phyloP scores from a whole-genome alignment of 345 rosid genomes.

The Abelmoschus esculentus region DNA sequence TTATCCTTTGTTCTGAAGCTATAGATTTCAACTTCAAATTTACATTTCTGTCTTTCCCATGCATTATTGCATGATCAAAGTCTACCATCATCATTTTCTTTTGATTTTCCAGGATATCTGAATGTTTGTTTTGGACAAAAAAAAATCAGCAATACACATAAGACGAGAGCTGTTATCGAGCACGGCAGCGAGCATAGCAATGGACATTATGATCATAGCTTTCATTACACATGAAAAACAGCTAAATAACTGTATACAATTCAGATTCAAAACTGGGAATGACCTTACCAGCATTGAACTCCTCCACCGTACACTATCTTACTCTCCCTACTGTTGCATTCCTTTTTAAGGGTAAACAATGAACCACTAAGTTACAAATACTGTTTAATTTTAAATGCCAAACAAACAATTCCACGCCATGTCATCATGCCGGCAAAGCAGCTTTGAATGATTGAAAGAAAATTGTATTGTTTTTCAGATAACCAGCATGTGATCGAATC shows the following conservation, averaged over 20 bases:
- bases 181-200: background rate
- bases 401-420: background rate
- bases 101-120: background rate
- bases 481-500: constrained; percentile 76
- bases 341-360: background rate
- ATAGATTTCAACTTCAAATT: background rate
- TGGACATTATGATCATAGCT: background rate
- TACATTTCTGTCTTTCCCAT: background rate
- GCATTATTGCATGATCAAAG: background rate
- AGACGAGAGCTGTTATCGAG: background rate
- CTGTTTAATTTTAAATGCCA: background rate
- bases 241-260: background rate
- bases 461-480: constrained; percentile 19
- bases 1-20: no score
- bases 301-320: background rate
- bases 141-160: no score
- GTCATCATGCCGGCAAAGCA: background rate
- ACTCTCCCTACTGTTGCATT: background rate
- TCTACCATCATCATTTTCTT: background rate
- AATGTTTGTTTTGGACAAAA: background rate
- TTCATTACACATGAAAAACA: background rate
- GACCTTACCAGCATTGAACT: background rate
- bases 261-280: background rate
- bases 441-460: background rate
- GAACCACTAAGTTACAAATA: background rate